Conservation (phyloP, 1,139 yeast genomes). For the Tardiomyces depauwii region DNA sequence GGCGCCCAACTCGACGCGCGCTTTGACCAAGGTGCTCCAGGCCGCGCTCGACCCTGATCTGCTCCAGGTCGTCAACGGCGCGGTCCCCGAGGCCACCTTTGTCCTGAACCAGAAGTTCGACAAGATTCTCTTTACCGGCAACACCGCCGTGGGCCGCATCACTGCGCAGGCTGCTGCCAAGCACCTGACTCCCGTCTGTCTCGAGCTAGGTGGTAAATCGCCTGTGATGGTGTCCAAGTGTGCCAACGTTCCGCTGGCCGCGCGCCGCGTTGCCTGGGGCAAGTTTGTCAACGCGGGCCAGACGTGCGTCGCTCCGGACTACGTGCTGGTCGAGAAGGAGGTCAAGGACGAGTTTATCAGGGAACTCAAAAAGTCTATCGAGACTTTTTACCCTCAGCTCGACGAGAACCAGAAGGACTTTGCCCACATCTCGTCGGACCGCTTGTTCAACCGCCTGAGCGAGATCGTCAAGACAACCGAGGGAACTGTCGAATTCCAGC, state of each 20-base stretch:
- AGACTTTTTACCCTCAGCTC: constrained; percentile 36
- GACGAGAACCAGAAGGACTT: constrained; percentile 29
- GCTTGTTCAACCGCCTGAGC: constrained; percentile 43
- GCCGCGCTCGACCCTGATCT: constrained; percentile 43
- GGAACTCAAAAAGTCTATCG: constrained; percentile 33
- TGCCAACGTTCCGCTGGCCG: constrained; percentile 36
- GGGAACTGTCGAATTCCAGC: constrained; percentile 51
- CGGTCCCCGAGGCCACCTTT: constrained; percentile 54
- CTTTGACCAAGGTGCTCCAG: constrained; percentile 45
- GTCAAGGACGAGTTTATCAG: constrained; percentile 43
- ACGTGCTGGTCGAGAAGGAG: constrained; percentile 52
- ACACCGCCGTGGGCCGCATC: constrained; percentile 61
- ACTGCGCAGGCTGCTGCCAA: constrained; percentile 78
- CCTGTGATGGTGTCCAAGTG: constrained; percentile 62
- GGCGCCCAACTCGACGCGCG: constrained; percentile 50
- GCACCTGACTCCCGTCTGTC: constrained; percentile 63
- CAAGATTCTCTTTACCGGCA: constrained; percentile 82
- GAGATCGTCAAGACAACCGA: constrained; percentile 39
- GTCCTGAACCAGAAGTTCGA: constrained; percentile 61
- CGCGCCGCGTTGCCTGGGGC: constrained; percentile 68
- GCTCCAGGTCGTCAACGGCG: constrained; percentile 63
- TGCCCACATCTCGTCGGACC: constrained; percentile 55
- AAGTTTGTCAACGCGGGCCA: constrained; percentile 79
- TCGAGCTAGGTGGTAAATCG: constrained; percentile 92
- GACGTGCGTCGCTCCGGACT: constrained; percentile 85